A percentile compares a stretch with the other conserved stretches of the same genome.
These are phyloP conservation scores for Carex kokanica DNA, from an alignment of 176 grass and related monocot genomes.

Conservation along the genomic window DNA sequence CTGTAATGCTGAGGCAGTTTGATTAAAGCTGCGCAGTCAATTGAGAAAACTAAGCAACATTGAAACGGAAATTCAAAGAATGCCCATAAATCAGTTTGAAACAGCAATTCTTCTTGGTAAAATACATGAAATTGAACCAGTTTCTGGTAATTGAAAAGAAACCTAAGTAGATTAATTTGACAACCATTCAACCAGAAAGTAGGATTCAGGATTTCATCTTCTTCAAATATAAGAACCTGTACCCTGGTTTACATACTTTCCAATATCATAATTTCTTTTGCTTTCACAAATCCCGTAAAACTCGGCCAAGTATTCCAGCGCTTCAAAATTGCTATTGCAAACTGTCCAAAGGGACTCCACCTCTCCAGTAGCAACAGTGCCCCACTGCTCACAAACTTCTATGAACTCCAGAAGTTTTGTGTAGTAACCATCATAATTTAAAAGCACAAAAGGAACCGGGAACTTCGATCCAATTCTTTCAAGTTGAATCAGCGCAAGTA, in stretches of 20 bases:
- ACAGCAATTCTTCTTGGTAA: not conserved
- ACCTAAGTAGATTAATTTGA: not conserved
- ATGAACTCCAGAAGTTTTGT: conserved; percentile 76
- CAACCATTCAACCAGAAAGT: not conserved
- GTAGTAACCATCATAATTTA: conserved; percentile 88
- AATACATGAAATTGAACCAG: conserved; percentile 7
- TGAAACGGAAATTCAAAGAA: not conserved
- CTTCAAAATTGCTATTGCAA: conserved; percentile 64
- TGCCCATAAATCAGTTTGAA: not conserved
- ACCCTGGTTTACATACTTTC: conserved; percentile 25
- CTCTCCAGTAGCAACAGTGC: conserved; percentile 58
- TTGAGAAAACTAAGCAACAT: not conserved
- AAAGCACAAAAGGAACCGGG: conserved; percentile 55
- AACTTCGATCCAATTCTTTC: conserved; percentile 63
- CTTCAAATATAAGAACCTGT: conserved; percentile 17
- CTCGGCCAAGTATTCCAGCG: conserved; percentile 65
- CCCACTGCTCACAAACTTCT: conserved; percentile 59
- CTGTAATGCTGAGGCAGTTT: not conserved
- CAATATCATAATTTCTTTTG: conserved; percentile 40
- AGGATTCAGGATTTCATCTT: not conserved
- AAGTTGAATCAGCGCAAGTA: conserved; percentile 64
- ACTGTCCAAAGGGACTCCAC: conserved; percentile 75
- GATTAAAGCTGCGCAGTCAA: not conserved
- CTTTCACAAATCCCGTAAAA: conserved; percentile 48
- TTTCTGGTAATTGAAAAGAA: not conserved